A percentile compares a stretch with the other conserved stretches of the same genome.
Conservation (phyloP, 345 rosid species). For the Eucalyptus fibrosa region DNA sequence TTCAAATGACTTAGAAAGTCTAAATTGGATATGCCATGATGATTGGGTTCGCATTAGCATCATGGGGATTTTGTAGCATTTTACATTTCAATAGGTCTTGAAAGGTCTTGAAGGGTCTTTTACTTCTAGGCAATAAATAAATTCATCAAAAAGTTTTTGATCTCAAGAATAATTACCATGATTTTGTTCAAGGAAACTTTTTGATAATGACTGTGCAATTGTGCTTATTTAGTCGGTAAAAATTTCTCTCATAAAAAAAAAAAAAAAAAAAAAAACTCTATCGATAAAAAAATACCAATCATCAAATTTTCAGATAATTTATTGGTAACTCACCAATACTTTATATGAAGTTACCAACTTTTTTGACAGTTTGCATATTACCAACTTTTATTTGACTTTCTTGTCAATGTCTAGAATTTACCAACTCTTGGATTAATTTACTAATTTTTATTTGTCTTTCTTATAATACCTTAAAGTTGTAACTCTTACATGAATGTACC, state of each 20-base stretch:
- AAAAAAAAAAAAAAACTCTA: too few species aligned
- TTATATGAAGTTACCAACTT: background rate
- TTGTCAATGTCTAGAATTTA: background rate
- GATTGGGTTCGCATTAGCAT: fast-evolving
- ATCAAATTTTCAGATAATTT: too few species aligned
- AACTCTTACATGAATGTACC: background rate
- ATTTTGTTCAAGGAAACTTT: background rate
- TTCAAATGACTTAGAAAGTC: background rate
- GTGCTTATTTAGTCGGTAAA: background rate
- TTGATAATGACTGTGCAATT: background rate
- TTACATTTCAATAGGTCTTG: background rate
- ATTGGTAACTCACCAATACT: background rate
- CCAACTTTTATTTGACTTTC: background rate
- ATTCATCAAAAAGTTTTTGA: background rate
- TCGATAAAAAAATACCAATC: background rate
- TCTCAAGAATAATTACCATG: background rate
- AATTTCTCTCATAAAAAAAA: background rate
- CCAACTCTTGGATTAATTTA: background rate
- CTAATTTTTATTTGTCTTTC: background rate
- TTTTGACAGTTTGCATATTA: background rate
- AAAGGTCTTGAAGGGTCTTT: background rate
- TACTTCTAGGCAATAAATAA: background rate
- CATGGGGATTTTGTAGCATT: background rate
- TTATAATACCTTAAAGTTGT: background rate
- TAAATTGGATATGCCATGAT: fast-evolving